Evolutionary conservation across 2,329 filamentous ascomycete species (phyloP).

Genomic region (Trichoderma koningiopsis): DNA sequence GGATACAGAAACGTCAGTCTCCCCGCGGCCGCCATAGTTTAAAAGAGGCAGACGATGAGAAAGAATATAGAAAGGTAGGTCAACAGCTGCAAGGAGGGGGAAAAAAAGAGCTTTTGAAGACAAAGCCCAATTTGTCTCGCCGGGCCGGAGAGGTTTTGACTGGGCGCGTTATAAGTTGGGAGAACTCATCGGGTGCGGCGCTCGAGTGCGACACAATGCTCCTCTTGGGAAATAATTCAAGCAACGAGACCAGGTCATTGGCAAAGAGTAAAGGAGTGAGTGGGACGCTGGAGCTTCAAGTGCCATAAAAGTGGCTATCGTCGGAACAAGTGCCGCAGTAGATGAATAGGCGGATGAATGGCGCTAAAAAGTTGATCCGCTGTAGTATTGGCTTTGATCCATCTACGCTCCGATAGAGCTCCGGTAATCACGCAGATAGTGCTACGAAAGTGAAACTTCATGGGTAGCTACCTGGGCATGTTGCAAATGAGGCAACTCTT

Average conservation of each 20-base stretch:
- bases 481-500: neutral
- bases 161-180: neutral
- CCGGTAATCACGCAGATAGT: neutral
- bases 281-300: neutral
- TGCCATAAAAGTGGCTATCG: constrained; percentile 24
- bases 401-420: neutral
- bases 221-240: constrained; percentile 6
- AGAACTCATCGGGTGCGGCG: constrained; percentile 7
- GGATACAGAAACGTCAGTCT: constrained; percentile 71
- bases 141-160: neutral
- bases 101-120: neutral
- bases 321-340: constrained; percentile 23
- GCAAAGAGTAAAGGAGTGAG: constrained; percentile 5
- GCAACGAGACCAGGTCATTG: constrained; percentile 6
- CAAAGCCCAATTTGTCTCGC: neutral
- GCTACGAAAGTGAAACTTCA: neutral
- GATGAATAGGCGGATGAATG: neutral
- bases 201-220: neutral
- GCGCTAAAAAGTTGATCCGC: constrained; percentile 24
- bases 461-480: neutral
- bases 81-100: neutral
- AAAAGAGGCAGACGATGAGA: neutral
- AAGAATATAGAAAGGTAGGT: neutral
- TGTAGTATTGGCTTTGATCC: neutral
- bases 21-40: constrained; percentile 57